phyloP scores from a whole-genome alignment of 2,329 filamentous ascomycete genomes.

The Diaporthe sp. region DNA sequence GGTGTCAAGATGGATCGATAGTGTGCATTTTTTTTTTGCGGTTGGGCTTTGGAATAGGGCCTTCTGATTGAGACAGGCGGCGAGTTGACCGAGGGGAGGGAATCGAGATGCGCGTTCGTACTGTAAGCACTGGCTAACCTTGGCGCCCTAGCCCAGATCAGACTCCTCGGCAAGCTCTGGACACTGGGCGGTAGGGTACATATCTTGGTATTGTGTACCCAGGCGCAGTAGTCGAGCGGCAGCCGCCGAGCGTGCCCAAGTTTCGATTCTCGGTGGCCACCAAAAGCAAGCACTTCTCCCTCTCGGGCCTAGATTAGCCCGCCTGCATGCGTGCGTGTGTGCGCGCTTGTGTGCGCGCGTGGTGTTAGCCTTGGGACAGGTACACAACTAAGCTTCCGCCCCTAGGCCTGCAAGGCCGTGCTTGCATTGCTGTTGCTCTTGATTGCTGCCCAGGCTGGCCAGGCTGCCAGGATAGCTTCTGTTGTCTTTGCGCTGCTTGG shows the following conservation, averaged over 20 bases:
- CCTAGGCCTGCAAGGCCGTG: neutral
- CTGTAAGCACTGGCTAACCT: neutral
- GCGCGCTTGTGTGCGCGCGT: neutral
- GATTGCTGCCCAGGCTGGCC: neutral
- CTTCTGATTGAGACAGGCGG: neutral
- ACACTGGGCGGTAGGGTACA: neutral
- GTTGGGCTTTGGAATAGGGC: constrained; percentile 1
- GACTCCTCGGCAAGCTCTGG: neutral
- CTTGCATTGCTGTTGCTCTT: neutral
- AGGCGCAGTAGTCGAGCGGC: neutral
- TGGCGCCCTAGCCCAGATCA: neutral
- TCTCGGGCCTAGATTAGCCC: neutral
- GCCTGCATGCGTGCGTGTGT: neutral
- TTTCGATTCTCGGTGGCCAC: neutral
- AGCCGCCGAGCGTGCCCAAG: neutral
- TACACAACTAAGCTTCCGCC: neutral
- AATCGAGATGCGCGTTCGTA: neutral
- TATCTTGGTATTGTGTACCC: neutral
- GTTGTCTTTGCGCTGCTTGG: neutral
- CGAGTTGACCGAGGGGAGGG: neutral
- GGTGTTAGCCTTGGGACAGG: neutral
- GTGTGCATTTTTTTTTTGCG: neutral
- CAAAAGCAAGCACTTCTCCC: neutral
- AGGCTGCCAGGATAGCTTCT: neutral
- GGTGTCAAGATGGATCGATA: neutral